Evolutionary conservation across 352 stramenopile genomes (phyloP).

Genomic region (Pythium grandisporangium): DNA sequence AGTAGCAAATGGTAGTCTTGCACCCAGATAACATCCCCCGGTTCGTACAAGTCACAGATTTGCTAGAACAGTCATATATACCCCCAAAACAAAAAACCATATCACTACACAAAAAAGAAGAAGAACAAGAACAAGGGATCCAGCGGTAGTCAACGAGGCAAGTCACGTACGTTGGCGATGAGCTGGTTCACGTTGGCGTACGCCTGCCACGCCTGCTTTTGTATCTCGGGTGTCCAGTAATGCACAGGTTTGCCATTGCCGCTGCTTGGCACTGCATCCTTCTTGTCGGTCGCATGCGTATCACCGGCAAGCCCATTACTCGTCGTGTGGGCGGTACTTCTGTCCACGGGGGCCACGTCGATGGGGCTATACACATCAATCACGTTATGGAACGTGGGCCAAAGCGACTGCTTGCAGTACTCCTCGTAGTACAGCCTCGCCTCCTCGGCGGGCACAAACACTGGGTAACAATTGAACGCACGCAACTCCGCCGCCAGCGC

Average conservation of each 20-base stretch:
- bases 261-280: too few species aligned
- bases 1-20: constrained; percentile 98
- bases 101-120: too few species aligned
- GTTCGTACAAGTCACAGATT: constrained; percentile 70
- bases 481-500: constrained; percentile 35
- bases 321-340: too few species aligned
- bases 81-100: too few species aligned
- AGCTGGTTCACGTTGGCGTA: constrained; percentile 95
- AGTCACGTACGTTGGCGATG: constrained; percentile 64
- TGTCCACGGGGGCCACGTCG: constrained; percentile 44
- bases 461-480: constrained; percentile 57
- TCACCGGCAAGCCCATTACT: too few species aligned
- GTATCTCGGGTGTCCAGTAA: constrained; percentile 52
- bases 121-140: constrained; percentile 23
- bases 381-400: constrained; percentile 96
- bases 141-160: constrained; percentile 74
- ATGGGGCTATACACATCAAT: constrained; percentile 83
- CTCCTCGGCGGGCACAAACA: constrained; percentile 44
- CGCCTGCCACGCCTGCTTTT: constrained; percentile 83
- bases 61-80: constrained; percentile 21
- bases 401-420: constrained; percentile 97
- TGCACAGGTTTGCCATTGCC: constrained; percentile 12
- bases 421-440: constrained; percentile 80
- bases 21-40: constrained; percentile 92
- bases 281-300: constrained; percentile 16